Conservation (phyloP, 2,329 filamentous ascomycete genomes). For the Fusarium solani-melongenae region DNA sequence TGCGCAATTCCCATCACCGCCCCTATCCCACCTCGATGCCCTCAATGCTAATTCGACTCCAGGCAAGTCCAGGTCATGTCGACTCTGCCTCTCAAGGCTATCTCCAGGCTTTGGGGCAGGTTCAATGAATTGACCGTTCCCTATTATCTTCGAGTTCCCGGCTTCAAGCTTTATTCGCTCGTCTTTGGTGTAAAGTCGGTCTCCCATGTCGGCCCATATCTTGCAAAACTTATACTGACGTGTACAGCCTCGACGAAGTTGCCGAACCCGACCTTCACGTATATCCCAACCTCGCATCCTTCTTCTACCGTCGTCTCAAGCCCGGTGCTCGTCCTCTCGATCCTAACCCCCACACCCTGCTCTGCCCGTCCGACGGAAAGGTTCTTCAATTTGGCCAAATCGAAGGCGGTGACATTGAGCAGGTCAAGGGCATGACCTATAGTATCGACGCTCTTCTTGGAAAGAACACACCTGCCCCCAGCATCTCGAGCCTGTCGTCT, state of each 20-base stretch:
- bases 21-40: conserved; percentile 14
- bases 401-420: conserved; percentile 93
- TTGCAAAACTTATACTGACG: conserved; percentile 35
- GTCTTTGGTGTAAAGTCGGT: conserved; percentile 85
- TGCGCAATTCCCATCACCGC: conserved; percentile 47
- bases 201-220: neutral
- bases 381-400: conserved; percentile 94
- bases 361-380: conserved; percentile 91
- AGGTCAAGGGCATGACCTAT: conserved; percentile 99
- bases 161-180: conserved; percentile 91
- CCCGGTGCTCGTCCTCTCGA: conserved; percentile 88
- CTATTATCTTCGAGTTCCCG: conserved; percentile 86
- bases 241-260: conserved; percentile 80
- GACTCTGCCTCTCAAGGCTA: conserved; percentile 87
- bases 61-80: conserved; percentile 94
- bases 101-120: conserved; percentile 88
- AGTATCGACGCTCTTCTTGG: conserved; percentile 93
- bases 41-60: conserved; percentile 26
- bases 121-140: conserved; percentile 93
- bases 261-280: conserved; percentile 87
- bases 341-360: conserved; percentile 79
- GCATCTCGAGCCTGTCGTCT: conserved; percentile 57
- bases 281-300: conserved; percentile 93
- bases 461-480: conserved; percentile 66
- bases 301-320: conserved; percentile 97